Evolutionary conservation across 306 rosid genomes (phyloP).

Genomic region (Castanea sativa): DNA sequence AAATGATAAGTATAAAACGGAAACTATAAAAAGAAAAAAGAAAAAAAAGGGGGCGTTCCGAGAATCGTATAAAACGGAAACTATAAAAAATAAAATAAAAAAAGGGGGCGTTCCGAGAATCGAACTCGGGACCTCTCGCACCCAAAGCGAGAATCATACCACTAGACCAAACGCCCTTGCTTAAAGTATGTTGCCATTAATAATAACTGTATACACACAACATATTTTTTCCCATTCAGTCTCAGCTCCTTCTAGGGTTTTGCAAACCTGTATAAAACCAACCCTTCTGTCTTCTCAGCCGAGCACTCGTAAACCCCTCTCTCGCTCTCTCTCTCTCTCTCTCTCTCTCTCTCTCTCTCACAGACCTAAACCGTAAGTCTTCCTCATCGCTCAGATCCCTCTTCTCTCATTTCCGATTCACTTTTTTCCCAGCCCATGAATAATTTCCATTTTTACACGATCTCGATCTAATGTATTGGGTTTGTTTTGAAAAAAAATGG

Average conservation of each 20-base stretch:
- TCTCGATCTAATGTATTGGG: too few relatives aligned
- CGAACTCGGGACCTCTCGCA: conserved; percentile 5
- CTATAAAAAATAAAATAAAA: not conserved
- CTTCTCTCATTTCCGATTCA: too few relatives aligned
- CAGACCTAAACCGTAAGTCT: not conserved
- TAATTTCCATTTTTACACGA: too few relatives aligned
- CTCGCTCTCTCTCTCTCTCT: not conserved
- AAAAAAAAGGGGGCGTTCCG: not conserved
- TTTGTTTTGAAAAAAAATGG: too few relatives aligned
- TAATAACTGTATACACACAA: fast-evolving
- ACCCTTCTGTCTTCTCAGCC: too few relatives aligned
- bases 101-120: not conserved
- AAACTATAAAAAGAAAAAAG: not conserved
- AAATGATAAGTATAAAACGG: not conserved
- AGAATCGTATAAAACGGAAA: not conserved
- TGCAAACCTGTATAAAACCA: not conserved
- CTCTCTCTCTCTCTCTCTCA: not conserved
- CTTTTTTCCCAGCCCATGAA: too few relatives aligned
- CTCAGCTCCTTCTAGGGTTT: not conserved
- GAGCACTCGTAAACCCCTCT: too few relatives aligned
- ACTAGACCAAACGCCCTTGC: not conserved
- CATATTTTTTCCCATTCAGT: not conserved
- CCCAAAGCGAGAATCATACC: conserved; percentile 5
- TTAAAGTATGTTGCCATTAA: not conserved
- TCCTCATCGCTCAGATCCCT: too few relatives aligned